phyloP scores from a whole-genome alignment of 2,329 filamentous ascomycete genomes.

The Harringtonia lauricola region DNA sequence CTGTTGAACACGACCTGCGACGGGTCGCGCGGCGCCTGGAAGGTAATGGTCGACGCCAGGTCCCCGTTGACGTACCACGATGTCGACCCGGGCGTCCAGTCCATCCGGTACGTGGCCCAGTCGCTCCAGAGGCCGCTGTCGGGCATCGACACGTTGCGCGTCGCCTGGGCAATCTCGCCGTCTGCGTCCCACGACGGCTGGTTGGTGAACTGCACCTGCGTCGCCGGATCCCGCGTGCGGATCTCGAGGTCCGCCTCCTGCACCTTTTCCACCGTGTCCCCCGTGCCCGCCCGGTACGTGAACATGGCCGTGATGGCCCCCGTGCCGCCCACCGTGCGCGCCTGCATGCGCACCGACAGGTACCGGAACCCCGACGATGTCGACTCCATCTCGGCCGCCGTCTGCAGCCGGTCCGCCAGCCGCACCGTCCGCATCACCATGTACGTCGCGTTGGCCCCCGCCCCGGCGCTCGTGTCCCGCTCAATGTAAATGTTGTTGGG shows the following conservation, averaged over 20 bases:
- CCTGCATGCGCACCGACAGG: conserved; percentile 21
- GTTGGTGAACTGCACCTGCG: conserved; percentile 36
- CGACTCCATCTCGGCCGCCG: conserved; percentile 19
- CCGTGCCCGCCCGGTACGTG: conserved; percentile 19
- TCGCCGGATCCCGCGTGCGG: conserved; percentile 23
- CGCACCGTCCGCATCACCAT: conserved; percentile 14
- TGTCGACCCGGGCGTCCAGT: conserved; percentile 34
- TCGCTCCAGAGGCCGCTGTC: conserved; percentile 28
- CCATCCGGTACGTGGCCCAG: conserved; percentile 39
- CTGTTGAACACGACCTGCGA: conserved; percentile 37
- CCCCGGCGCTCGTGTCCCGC: conserved; percentile 18
- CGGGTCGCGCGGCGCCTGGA: conserved; percentile 35
- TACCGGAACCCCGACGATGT: conserved; percentile 16
- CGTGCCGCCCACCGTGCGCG: conserved; percentile 18
- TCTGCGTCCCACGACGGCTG: conserved; percentile 33
- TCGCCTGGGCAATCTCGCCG: conserved; percentile 29
- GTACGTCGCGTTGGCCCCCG: conserved; percentile 5
- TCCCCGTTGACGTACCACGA: conserved; percentile 38
- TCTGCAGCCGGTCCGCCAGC: conserved; percentile 13
- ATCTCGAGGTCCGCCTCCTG: conserved; percentile 29
- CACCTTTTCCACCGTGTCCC: conserved; percentile 12
- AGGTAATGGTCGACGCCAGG: conserved; percentile 31
- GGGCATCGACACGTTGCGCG: conserved; percentile 26
- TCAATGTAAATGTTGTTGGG: conserved; percentile 30
- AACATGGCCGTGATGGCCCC: conserved; percentile 25